phyloP scores from a whole-genome alignment of 2,329 filamentous ascomycete species.

The Colletotrichum cordylinicola region DNA sequence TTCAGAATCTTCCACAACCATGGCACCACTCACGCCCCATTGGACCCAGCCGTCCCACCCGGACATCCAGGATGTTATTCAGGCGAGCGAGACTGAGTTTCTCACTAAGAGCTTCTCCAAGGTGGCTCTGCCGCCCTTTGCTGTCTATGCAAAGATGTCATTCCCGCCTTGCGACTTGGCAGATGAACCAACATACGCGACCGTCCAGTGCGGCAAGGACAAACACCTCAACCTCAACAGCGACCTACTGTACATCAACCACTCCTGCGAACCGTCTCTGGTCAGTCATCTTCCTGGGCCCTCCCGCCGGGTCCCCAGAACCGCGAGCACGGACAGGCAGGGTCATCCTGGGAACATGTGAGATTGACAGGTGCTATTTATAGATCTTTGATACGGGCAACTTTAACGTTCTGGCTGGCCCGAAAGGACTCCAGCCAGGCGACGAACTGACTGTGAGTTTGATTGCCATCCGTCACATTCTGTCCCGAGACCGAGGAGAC shows the following conservation, averaged over 20 bases:
- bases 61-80: slow-evolving; percentile 60
- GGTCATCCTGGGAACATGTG: neutral
- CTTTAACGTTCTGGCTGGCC: slow-evolving; percentile 63
- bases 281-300: slow-evolving; percentile 45
- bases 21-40: slow-evolving; percentile 63
- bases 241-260: slow-evolving; percentile 72
- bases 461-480: neutral
- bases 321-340: neutral
- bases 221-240: slow-evolving; percentile 69
- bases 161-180: slow-evolving; percentile 68
- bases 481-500: neutral
- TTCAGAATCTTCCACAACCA: slow-evolving; percentile 30
- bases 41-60: slow-evolving; percentile 69
- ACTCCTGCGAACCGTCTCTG: slow-evolving; percentile 70
- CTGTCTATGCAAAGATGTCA: slow-evolving; percentile 68
- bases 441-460: slow-evolving; percentile 62
- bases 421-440: slow-evolving; percentile 57
- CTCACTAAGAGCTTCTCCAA: slow-evolving; percentile 66
- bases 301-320: neutral
- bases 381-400: slow-evolving; percentile 67
- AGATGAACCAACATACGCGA: slow-evolving; percentile 64
- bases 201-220: slow-evolving; percentile 63
- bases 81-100: slow-evolving; percentile 57
- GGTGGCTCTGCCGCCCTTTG: slow-evolving; percentile 63
- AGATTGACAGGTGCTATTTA: slow-evolving; percentile 9